Percentiles rank a stretch among this genome's conserved stretches.
phyloP scores from a whole-genome alignment of 169 alveolate genomes.

The Eimeria zaria region DNA sequence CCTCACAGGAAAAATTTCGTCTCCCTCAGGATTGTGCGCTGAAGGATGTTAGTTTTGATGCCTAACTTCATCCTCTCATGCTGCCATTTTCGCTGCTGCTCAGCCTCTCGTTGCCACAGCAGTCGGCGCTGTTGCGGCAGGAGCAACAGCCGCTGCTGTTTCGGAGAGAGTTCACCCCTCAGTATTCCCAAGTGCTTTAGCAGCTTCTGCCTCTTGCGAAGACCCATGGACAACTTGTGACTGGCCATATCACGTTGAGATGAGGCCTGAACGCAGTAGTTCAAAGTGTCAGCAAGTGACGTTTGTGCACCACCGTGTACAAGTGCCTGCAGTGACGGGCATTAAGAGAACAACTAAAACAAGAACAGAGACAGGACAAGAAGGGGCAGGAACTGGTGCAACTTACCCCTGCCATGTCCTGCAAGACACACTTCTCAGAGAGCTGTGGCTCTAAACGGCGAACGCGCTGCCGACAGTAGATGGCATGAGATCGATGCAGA shows the following conservation, averaged over 20 bases:
- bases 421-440: constrained; percentile 64
- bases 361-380: not conserved
- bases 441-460: constrained; percentile 9
- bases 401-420: constrained; percentile 54
- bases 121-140: constrained; percentile 58
- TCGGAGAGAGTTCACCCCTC: not conserved
- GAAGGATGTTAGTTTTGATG: constrained; percentile 43
- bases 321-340: not conserved
- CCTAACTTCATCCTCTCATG: constrained; percentile 35
- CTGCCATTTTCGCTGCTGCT: constrained; percentile 42
- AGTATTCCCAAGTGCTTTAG: not conserved
- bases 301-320: not conserved
- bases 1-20: constrained; percentile 57
- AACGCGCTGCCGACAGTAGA: constrained; percentile 65
- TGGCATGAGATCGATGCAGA: constrained; percentile 55
- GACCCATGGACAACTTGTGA: constrained; percentile 6
- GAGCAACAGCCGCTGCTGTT: constrained; percentile 28
- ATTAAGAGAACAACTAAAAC: too few relatives aligned
- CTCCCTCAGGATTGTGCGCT: constrained; percentile 48
- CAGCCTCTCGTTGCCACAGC: constrained; percentile 42
- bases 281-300: not conserved
- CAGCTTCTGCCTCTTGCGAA: constrained; percentile 36
- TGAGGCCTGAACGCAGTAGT: not conserved
- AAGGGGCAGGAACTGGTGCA: not conserved
- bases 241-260: not conserved